Percentiles rank a stretch among this genome's conserved stretches.
Conservation (phyloP, 75 land plant species). For the Cryptomeria japonica region DNA sequence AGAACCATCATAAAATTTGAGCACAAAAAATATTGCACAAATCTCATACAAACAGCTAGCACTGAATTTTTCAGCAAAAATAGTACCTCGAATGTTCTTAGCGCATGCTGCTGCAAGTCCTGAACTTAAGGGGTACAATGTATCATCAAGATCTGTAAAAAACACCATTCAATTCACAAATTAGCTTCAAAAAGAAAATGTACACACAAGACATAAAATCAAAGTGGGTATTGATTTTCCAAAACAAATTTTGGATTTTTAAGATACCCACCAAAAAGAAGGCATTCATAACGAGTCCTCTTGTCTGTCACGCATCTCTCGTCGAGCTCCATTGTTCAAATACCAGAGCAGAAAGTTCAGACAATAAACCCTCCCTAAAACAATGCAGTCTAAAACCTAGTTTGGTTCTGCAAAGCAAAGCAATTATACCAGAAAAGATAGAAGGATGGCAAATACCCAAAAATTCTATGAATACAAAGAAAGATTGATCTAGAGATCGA, state of each 20-base stretch:
- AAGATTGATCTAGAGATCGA: neutral
- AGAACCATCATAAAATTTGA: neutral
- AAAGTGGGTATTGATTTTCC: neutral
- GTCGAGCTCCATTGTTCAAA: neutral
- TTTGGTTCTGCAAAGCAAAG: neutral
- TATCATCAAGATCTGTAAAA: conserved; percentile 73
- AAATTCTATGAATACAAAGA: neutral
- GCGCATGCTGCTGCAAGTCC: conserved; percentile 74
- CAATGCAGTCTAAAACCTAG: neutral
- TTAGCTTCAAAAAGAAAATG: neutral
- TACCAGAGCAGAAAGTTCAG: neutral
- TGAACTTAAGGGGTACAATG: conserved; percentile 69
- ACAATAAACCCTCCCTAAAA: neutral
- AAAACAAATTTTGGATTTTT: neutral
- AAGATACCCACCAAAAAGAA: neutral
- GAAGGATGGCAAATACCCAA: neutral
- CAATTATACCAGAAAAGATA: neutral
- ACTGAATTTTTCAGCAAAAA: neutral
- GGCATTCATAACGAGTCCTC: conserved; percentile 4
- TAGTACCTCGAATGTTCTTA: conserved; percentile 67
- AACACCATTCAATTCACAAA: neutral
- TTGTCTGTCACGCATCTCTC: neutral
- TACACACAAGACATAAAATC: neutral
- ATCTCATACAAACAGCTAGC: neutral
- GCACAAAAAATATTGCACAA: neutral